Conservation (phyloP, 129 eudicot species). For the Apium graveolens region DNA sequence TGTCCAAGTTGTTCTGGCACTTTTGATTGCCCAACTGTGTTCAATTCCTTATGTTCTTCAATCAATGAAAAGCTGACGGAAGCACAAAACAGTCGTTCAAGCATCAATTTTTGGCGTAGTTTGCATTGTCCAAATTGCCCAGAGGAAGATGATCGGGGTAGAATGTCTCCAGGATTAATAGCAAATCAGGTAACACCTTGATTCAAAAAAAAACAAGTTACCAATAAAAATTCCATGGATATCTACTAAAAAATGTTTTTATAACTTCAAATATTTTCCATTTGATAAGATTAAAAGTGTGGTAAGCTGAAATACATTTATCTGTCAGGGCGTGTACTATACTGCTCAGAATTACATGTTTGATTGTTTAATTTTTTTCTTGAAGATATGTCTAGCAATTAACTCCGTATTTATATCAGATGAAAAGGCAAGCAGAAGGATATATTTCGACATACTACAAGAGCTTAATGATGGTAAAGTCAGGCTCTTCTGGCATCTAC, state of each 20-base stretch:
- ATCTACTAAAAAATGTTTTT: neutral
- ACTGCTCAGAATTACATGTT: neutral
- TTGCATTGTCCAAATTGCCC: constrained; percentile 77
- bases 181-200: constrained; percentile 71
- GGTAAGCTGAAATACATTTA: neutral
- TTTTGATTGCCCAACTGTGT: constrained; percentile 65
- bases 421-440: constrained; percentile 76
- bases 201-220: neutral
- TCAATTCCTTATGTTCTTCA: constrained; percentile 53
- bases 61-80: constrained; percentile 36
- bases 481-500: constrained; percentile 5
- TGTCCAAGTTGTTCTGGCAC: constrained; percentile 87
- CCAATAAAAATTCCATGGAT: neutral
- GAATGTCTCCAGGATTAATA: constrained; percentile 52
- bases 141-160: constrained; percentile 50
- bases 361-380: neutral
- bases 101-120: constrained; percentile 52
- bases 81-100: constrained; percentile 28
- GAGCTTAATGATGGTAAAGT: constrained; percentile 77
- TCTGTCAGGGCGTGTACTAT: neutral
- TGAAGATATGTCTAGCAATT: neutral
- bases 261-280: neutral
- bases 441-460: constrained; percentile 79
- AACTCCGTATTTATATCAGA: constrained; percentile 33
- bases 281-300: neutral